Base-by-base conservation (phyloP, 768 basidiomycete species). In the Phaeolepiota aurea region DNA sequence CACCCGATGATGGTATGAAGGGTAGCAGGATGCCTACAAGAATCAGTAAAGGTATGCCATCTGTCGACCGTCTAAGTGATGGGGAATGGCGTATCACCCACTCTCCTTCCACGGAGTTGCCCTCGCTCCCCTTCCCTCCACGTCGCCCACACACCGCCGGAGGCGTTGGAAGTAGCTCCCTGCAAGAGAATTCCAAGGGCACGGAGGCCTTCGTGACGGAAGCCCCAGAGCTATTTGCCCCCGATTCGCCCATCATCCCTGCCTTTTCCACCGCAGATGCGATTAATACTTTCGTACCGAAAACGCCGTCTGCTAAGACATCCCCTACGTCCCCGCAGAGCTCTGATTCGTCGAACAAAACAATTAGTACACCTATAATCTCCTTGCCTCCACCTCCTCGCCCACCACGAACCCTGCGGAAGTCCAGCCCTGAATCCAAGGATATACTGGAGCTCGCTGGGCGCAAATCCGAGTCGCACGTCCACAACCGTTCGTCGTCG, bases 221-320 rank as follows among this genome's bases (percentile, higher is more conserved):
- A n/a, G 44, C 44, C 21, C 22, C 39, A 15, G 43, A 44, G 25
- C 21, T 14, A 14, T 41, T 41, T 10, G 46, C 46, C 21, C 18
- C 46, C 21, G 50, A 55, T 32, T 70, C 73, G 1, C 74, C 71
- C 13, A 63, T 58, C 30, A 73, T 74, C 5, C 76, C 77, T 3
- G 55, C 65, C 13, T 78, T 79, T 44, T 72, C 70, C 4, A 72
- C 67, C 0, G 53, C 56, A 1, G 65, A 61, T 5, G 56, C 62
- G 18, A 68, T 74, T 44, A 76, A 74, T 49, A 52, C 63, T n/a
- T 75, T 76, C 42, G 42, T 52, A 28, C 47, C 48, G 3, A 36
- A 32, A 16, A 34, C 9, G 12, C 14, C 42, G 37, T 16, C 44
- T 21, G 15, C 41, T 40, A 34, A 42, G 41, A 25, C 41, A 18